Evolutionary conservation across 129 eudicot genomes (phyloP).

Genomic region (Arctium minus): DNA sequence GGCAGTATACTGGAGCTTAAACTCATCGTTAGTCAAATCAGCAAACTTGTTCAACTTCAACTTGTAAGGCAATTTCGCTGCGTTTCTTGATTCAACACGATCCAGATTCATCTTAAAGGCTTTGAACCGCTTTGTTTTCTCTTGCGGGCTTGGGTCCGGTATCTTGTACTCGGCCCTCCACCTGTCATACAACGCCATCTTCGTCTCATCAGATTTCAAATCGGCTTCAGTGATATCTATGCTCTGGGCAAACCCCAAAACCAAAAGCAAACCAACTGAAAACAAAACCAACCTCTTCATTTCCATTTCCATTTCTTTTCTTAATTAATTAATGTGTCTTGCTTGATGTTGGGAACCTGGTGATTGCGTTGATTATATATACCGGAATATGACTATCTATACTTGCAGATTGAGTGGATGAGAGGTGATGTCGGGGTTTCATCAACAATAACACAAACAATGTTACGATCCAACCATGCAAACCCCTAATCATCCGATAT

Average conservation of each 20-base stretch:
- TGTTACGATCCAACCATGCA: background rate
- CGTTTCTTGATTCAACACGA: slow-evolving; percentile 45
- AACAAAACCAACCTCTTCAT: slow-evolving; percentile 21
- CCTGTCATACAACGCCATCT: slow-evolving; percentile 57
- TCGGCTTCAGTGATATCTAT: slow-evolving; percentile 52
- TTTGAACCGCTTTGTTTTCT: slow-evolving; percentile 57
- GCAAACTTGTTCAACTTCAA: slow-evolving; percentile 72
- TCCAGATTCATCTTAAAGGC: slow-evolving; percentile 52
- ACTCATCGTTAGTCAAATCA: slow-evolving; percentile 71
- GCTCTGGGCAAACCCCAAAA: slow-evolving; percentile 27
- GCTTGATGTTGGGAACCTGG: background rate
- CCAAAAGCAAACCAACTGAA: slow-evolving; percentile 29
- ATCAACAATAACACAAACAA: no score
- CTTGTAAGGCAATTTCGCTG: slow-evolving; percentile 56
- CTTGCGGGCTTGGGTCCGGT: slow-evolving; percentile 37
- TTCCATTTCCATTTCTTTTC: background rate
- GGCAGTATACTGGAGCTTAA: slow-evolving; percentile 41
- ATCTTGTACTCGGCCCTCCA: slow-evolving; percentile 63
- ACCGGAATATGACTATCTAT: background rate
- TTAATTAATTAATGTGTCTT: background rate
- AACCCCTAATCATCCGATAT: background rate
- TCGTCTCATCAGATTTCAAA: slow-evolving; percentile 48
- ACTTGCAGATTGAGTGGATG: no score
- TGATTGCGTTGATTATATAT: background rate
- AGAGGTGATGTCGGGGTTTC: no score